These are phyloP conservation scores for Ogataea pilisensis DNA, from an alignment of 805 yeast genomes.

Conservation along the genomic window DNA sequence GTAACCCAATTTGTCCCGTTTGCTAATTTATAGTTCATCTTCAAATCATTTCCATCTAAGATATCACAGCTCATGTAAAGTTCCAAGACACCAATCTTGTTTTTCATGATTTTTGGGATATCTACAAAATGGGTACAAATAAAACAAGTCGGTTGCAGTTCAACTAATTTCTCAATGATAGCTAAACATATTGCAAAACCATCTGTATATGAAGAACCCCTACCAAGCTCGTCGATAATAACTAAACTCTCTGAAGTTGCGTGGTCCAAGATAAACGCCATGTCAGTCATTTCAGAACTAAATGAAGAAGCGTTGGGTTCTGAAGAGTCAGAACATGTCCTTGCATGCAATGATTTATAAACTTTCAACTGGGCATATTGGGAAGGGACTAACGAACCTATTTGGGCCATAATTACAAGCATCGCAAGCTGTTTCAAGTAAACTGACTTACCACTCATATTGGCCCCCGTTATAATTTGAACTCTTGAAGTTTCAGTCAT, in stretches of 20 bases:
- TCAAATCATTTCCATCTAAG: slow-evolving; percentile 5
- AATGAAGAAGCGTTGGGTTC: slow-evolving; percentile 39
- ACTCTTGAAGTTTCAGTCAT: slow-evolving; percentile 34
- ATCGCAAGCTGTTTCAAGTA: slow-evolving; percentile 50
- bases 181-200: slow-evolving; percentile 50
- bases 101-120: slow-evolving; percentile 33
- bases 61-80: slow-evolving; percentile 34
- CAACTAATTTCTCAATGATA: slow-evolving; percentile 35
- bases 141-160: slow-evolving; percentile 30
- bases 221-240: slow-evolving; percentile 52
- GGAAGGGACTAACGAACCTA: slow-evolving; percentile 51
- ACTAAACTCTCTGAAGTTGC: slow-evolving; percentile 31
- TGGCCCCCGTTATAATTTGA: slow-evolving; percentile 54
- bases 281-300: slow-evolving; percentile 44
- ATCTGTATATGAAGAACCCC: slow-evolving; percentile 48
- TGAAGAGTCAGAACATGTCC: slow-evolving; percentile 34
- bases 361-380: slow-evolving; percentile 39
- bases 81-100: slow-evolving; percentile 33
- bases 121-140: slow-evolving; percentile 44
- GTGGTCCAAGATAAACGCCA: slow-evolving; percentile 40
- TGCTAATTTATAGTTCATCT: slow-evolving; percentile 30
- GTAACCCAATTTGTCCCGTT: slow-evolving; percentile 21
- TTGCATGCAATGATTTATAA: slow-evolving; percentile 34
- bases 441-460: slow-evolving; percentile 63
- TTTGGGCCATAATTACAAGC: slow-evolving; percentile 49